Evolutionary conservation across 371 early-diverging fungal genomes (phyloP).

Genomic region (Rhizopus stolonifer): DNA sequence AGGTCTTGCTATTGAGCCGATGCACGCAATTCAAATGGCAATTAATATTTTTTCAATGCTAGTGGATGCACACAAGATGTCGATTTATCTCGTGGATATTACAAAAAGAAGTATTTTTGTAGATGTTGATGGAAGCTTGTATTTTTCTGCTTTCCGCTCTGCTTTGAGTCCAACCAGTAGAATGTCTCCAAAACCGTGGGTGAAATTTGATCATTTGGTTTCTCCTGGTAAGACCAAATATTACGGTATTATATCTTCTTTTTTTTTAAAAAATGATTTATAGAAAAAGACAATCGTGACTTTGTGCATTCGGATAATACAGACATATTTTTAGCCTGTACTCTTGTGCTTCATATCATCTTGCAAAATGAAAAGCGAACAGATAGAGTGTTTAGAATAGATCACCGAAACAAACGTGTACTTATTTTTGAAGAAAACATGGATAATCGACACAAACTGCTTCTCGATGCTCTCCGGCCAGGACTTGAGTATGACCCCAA

Average conservation of each 20-base stretch:
- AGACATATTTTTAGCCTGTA: not conserved
- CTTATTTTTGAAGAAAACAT: not conserved
- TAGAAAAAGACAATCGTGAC: not conserved
- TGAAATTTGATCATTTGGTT: not conserved
- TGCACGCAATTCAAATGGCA: constrained; percentile 15
- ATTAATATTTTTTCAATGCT: constrained; percentile 18
- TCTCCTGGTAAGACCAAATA: constrained; percentile 12
- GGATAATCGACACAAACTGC: not conserved
- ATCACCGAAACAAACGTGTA: not conserved
- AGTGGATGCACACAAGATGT: constrained; percentile 11
- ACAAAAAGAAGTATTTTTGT: constrained; percentile 1
- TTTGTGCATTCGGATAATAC: not conserved
- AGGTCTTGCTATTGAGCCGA: not conserved
- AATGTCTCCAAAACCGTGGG: not conserved
- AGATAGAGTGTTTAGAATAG: not conserved
- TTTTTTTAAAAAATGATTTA: not conserved
- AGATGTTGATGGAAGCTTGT: constrained; percentile 2
- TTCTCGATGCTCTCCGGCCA: not conserved
- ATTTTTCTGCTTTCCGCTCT: constrained; percentile 12
- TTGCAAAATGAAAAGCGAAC: not conserved
- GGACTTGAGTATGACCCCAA: not conserved
- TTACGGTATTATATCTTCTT: too few species aligned
- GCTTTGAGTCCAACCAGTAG: not conserved
- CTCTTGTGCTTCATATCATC: not conserved
- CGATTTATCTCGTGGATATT: constrained; percentile 9